Percentiles rank a stretch among this genome's conserved stretches.
These are phyloP conservation scores for Aspergillus flavus DNA, from an alignment of 2,329 filamentous ascomycete species.

Conservation along the genomic window DNA sequence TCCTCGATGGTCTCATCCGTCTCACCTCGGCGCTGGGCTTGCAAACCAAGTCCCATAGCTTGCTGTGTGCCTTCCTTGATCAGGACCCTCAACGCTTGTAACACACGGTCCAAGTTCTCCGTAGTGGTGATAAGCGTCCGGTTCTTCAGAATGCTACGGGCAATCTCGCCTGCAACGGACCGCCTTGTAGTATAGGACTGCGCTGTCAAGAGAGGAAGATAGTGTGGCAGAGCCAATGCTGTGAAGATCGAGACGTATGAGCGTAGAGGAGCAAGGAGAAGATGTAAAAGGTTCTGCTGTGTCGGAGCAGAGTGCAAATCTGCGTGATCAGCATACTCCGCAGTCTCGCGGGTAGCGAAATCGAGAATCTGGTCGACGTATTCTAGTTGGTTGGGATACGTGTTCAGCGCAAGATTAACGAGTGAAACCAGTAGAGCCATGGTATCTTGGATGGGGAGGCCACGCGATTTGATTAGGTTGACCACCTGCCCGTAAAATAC, in stretches of 20 bases:
- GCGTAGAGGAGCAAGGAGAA: conserved; percentile 87
- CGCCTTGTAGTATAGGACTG: conserved; percentile 92
- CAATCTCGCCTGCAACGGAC: conserved; percentile 87
- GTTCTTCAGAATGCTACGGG: conserved; percentile 78
- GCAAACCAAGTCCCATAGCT: conserved; percentile 75
- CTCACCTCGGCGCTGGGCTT: conserved; percentile 74
- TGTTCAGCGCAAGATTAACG: conserved; percentile 89
- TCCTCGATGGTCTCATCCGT: conserved; percentile 98
- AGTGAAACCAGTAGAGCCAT: conserved; percentile 93
- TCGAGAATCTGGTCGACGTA: conserved; percentile 93
- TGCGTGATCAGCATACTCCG: conserved; percentile 89
- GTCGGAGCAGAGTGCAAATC: conserved; percentile 86
- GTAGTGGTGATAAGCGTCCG: conserved; percentile 76
- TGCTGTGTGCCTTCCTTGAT: conserved; percentile 90
- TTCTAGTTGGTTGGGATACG: conserved; percentile 89
- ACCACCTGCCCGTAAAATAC: conserved; percentile 97
- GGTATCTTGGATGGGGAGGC: conserved; percentile 89
- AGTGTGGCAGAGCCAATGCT: conserved; percentile 88
- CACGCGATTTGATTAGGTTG: conserved; percentile 86
- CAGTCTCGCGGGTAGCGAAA: conserved; percentile 83
- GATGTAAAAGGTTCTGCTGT: conserved; percentile 84
- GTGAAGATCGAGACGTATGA: conserved; percentile 94
- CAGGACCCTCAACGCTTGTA: conserved; percentile 85
- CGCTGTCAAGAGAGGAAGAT: conserved; percentile 83
- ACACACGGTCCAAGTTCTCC: conserved; percentile 81